Base-by-base conservation (phyloP, 257 asterid species). In the Jacaranda mimosifolia region DNA sequence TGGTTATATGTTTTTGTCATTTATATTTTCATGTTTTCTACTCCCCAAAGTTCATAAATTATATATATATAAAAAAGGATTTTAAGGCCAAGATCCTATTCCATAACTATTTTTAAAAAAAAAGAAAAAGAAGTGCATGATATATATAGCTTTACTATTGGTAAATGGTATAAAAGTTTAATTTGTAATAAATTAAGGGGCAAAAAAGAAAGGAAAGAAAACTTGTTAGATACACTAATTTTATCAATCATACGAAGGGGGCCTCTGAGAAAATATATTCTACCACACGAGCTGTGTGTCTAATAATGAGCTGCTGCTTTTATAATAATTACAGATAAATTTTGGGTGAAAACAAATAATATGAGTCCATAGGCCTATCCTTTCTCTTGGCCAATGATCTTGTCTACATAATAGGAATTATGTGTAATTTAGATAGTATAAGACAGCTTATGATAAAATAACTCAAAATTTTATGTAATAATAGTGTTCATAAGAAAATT, bases 321-420 rank as follows among this genome's bases (percentile, higher is more conserved):
- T 55, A n/a, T 15, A 55, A 55, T 55, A 15, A 55, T 55, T n/a
- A 55, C 60, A 55, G 60, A 55, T 55, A n/a, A n/a, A 55, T n/a
- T 55, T 55, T n/a, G 9, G 32, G 26, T 5, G 26, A 17, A 17
- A 55, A 55, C 32, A 15, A 55, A 55, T 55, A 55, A 55, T 55
- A 5, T n/a, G 26, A 55, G 8, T n/a, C 60, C 60, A 15, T 18
- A 8, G 60, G 17, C 32, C 1, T 55, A 8, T 5, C 4, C 17
- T 9, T 8, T 55, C n/a, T 17, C 7, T 55, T 17, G 32, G 60
- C 32, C 60, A 55, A 55, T 55, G 26, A 55, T 55, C 10, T n/a
- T 55, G 32, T 55, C 60, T n/a, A 13, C 13, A 51, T 3, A 51
- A 51, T 3, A 13, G n/a, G 13, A 49, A 51, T 51, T 6, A 51